Evolutionary conservation across 148 eudicot genomes (phyloP), one percentile per base, ranked within the genome.

Genomic region (Diospyros kaki): DNA sequence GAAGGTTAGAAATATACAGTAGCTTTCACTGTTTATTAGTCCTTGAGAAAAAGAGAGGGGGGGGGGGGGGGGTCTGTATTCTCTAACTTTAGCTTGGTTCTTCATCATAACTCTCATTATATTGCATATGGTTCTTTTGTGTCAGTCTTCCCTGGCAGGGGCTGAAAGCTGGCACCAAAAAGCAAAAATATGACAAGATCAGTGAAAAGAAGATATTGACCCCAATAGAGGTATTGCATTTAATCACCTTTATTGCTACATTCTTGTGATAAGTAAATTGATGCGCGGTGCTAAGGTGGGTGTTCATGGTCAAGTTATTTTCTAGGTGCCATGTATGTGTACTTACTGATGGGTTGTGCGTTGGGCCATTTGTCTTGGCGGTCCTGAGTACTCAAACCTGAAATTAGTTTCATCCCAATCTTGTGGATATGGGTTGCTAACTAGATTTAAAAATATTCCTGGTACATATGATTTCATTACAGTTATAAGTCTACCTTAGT

Each of bases 61-160:
- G 52, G 52, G 52, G 4, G 52, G 52, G 52, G 52, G 8, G 52
- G 52, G 51, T 66, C n/a, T 9, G 4, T 28, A 28, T 28, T 28
- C 28, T 28, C 28, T 28, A 28, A 28, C 0, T 45, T 41, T 45
- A 44, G 46, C 3, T 39, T 60, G 69, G 39, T 83, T 71, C 52
- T 56, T 64, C 42, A 48, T 48, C 42, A 66, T 9, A 7, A 17
- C 52, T 63, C 62, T 66, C 81, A 41, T 51, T 68, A 40, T 74
- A 38, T 68, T 61, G 42, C 68, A 50, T n/a, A 51, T 68, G 72
- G 68, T 71, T 38, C 58, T 71, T 80, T 55, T 79, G 70, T 65
- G 67, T 72, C 84, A 94, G 98, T 78, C 92, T 95, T 84, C 98
- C 98, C 8, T 95, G 98, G 98, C 98, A 94, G 82, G 98, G 98